Conservation (phyloP, 305 asterid species). For the Euphrasia arctica region DNA sequence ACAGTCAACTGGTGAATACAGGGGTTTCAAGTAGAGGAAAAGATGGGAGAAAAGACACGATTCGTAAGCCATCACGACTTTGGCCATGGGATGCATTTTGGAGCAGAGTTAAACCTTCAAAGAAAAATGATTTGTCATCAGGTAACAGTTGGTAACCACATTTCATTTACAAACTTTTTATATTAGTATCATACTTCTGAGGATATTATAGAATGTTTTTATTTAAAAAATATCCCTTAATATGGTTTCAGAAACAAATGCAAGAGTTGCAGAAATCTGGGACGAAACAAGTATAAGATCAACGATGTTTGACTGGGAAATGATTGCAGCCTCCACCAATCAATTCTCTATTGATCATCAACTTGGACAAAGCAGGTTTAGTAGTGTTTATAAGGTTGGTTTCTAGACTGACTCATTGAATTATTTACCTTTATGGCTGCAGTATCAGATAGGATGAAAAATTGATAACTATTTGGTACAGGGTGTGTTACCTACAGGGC, state of each 20-base stretch:
- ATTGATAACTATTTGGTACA: slow-evolving; percentile 2
- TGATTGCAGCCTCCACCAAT: slow-evolving; percentile 30
- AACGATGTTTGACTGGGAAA: slow-evolving; percentile 19
- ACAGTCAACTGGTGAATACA: slow-evolving; percentile 9
- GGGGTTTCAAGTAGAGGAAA: neutral
- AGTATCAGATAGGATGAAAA: neutral
- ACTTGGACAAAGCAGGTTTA: slow-evolving; percentile 24
- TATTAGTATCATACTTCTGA: neutral
- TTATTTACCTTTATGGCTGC: neutral
- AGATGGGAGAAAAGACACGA: slow-evolving; percentile 16
- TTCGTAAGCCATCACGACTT: slow-evolving; percentile 2
- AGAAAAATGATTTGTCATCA: slow-evolving; percentile 11
- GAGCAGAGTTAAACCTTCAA: slow-evolving; percentile 24
- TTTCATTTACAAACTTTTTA: neutral
- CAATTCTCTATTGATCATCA: slow-evolving; percentile 23
- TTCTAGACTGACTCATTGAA: neutral
- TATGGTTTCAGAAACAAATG: neutral
- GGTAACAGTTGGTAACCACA: neutral
- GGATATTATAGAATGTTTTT: neutral
- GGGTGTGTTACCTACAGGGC: slow-evolving; percentile 24
- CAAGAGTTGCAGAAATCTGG: slow-evolving; percentile 23
- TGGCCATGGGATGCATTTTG: slow-evolving; percentile 24
- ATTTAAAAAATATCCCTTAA: neutral
- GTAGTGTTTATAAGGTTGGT: slow-evolving; percentile 33
- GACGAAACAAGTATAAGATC: slow-evolving; percentile 21